Evolutionary conservation across 192 early-diverging fungal genomes (phyloP), one percentile per base, ranked within the genome.

Genomic region (Entomortierella lignicola): DNA sequence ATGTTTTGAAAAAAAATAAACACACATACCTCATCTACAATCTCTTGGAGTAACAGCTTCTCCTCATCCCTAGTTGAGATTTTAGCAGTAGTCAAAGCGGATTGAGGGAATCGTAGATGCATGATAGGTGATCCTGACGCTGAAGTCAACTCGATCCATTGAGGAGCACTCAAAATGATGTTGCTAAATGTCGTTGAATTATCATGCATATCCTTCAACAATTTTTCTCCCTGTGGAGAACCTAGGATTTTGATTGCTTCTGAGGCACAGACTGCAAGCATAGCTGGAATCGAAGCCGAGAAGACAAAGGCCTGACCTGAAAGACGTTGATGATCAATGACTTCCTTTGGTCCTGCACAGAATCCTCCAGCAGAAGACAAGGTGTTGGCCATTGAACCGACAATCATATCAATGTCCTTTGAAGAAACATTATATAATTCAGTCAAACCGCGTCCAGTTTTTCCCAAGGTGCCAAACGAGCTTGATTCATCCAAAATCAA

Each of bases 241-340:
- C 58, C 32, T 29, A 93, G 72, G 18, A 91, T 81, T 10, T 88
- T 85, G 66, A 99, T 83, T 4, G 92, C 94, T 69, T 97, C 94
- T 2, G 91, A 83, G 12, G 94, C 93, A 39, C 92, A 87, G 32
- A 95, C 94, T 13, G 97, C 89, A 3, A 99, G 89, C 81, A 96
- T 93, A 32, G 95, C 94, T n/a, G 97, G 97, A 41, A 99, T 88
- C 10, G 95, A 94, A 0, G 97, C 97, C 34, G 96, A 97, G 82
- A 93, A 99, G 66, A 91, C 92, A 85, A 97, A 99, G 8, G 92
- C 93, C 37, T 85, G 83, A 8, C 95, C 95, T 17, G 95, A 94
- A 31, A 99, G 89, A 29, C 94, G 89, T 82, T 97, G 71, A 82
- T 98, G 94, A 77, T 97, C 95, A 25, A 95, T 82, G 58, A 97